These are phyloP conservation scores for Tylopilus sp. DNA, from an alignment of 768 basidiomycete species.

Conservation along the genomic window DNA sequence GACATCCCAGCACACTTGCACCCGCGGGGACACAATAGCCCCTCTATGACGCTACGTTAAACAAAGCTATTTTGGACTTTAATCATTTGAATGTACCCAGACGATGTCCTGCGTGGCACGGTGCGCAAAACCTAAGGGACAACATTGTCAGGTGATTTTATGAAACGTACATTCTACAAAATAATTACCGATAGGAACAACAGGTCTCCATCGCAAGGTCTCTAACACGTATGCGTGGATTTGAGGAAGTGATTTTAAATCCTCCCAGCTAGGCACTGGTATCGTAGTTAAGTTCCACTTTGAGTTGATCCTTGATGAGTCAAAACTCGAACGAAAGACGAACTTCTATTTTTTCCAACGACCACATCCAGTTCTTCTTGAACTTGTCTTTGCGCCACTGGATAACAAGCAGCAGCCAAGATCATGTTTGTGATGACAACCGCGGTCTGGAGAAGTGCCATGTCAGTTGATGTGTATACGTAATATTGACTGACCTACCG, in stretches of 20 bases:
- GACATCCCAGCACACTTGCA: slow-evolving; percentile 19
- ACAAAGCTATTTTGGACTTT: slow-evolving; percentile 39
- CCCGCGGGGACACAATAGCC: slow-evolving; percentile 23
- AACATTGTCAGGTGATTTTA: not conserved
- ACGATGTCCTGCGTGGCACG: slow-evolving; percentile 54
- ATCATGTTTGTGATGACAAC: slow-evolving; percentile 48
- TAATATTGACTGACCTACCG: slow-evolving; percentile 22
- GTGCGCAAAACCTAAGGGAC: slow-evolving; percentile 48
- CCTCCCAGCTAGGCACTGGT: slow-evolving; percentile 35
- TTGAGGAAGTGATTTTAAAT: slow-evolving; percentile 31
- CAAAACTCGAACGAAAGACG: not conserved
- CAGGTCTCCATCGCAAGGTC: slow-evolving; percentile 32
- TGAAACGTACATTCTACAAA: not conserved
- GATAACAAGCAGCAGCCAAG: slow-evolving; percentile 53
- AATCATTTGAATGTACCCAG: slow-evolving; percentile 42
- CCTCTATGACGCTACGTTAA: slow-evolving; percentile 19
- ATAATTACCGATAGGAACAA: slow-evolving; percentile 22
- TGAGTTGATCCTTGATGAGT: not conserved
- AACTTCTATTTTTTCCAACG: slow-evolving; percentile 38
- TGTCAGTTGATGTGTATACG: not conserved
- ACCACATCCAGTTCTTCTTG: slow-evolving; percentile 54
- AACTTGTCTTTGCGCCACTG: slow-evolving; percentile 45
- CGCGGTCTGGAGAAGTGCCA: slow-evolving; percentile 33
- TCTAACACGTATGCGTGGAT: slow-evolving; percentile 37
- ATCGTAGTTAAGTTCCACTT: no score